Conservation (phyloP, 257 asterid species). For the Plantago ovata region DNA sequence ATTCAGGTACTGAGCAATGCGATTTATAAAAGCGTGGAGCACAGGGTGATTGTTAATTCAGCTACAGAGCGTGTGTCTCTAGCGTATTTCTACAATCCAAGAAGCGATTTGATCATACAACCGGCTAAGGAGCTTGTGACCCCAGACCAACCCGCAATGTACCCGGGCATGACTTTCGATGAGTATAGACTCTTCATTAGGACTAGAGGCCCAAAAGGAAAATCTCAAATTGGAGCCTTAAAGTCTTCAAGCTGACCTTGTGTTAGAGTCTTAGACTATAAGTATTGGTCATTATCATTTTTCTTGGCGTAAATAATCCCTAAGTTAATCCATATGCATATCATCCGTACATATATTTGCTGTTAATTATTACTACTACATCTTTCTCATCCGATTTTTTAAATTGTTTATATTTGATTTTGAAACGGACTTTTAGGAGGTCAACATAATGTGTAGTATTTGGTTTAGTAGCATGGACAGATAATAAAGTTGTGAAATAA, state of each 20-base stretch:
- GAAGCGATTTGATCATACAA: conserved; percentile 48
- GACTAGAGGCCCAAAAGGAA: conserved; percentile 68
- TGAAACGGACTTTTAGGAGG: too few species aligned
- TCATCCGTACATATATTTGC: too few species aligned
- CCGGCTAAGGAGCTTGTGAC: conserved; percentile 53
- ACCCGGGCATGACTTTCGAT: conserved; percentile 58
- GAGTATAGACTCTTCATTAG: conserved; percentile 66
- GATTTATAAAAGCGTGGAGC: conserved; percentile 67
- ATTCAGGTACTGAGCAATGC: conserved; percentile 59
- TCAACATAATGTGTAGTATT: too few species aligned
- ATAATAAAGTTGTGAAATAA: too few species aligned
- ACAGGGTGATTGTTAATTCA: conserved; percentile 65
- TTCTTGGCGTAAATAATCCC: neutral
- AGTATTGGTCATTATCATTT: neutral
- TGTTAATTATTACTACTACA: too few species aligned
- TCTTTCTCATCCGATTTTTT: too few species aligned
- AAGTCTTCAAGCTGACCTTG: conserved; percentile 9
- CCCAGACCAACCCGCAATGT: conserved; percentile 42
- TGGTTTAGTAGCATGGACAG: too few species aligned
- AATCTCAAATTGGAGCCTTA: conserved; percentile 47
- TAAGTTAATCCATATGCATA: too few species aligned
- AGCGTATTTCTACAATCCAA: conserved; percentile 66
- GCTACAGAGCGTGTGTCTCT: conserved; percentile 49
- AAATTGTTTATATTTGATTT: too few species aligned
- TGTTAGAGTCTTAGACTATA: too few species aligned